Percentiles rank a stretch among this genome's conserved stretches.
These are phyloP conservation scores for Trametes villosa DNA, from an alignment of 768 basidiomycete genomes.

Conservation along the genomic window DNA sequence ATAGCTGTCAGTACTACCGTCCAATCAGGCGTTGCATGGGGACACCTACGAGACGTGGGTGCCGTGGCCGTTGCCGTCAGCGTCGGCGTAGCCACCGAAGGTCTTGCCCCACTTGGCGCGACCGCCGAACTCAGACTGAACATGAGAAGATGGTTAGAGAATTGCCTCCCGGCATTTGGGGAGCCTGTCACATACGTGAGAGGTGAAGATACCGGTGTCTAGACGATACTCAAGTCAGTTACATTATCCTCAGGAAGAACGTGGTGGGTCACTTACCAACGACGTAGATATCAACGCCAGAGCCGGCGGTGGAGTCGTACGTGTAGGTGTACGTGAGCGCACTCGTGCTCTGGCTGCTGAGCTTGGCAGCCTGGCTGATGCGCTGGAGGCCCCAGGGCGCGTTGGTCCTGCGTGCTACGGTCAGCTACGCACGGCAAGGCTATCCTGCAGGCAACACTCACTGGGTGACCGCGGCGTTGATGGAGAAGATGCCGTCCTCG, in stretches of 20 bases:
- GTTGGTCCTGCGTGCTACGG: slow-evolving; percentile 15
- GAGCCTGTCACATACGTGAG: slow-evolving; percentile 21
- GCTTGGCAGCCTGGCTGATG: slow-evolving; percentile 18
- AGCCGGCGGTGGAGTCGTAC: slow-evolving; percentile 38
- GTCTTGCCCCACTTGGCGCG: slow-evolving; percentile 47
- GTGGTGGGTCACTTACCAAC: slow-evolving; percentile 35
- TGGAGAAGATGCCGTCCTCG: slow-evolving; percentile 25
- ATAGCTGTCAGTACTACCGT: not conserved
- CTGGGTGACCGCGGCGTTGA: slow-evolving; percentile 20
- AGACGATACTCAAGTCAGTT: not conserved
- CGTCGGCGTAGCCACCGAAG: slow-evolving; percentile 36
- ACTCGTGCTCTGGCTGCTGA: slow-evolving; percentile 17
- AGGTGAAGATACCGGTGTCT: slow-evolving; percentile 29
- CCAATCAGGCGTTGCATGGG: not conserved
- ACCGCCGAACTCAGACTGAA: slow-evolving; percentile 44
- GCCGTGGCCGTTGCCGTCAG: slow-evolving; percentile 49
- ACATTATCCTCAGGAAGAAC: not conserved
- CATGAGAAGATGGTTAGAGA: not conserved
- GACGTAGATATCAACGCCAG: slow-evolving; percentile 48
- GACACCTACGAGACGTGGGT: slow-evolving; percentile 38
- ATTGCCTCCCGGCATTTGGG: not conserved
- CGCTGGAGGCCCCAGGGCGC: slow-evolving; percentile 32
- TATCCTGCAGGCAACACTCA: not conserved
- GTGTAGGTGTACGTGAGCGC: slow-evolving; percentile 26
- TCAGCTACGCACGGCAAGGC: not conserved